Evolutionary conservation across 1,284 basidiomycete genomes (phyloP).

Genomic region (Porogramme epimiltina): DNA sequence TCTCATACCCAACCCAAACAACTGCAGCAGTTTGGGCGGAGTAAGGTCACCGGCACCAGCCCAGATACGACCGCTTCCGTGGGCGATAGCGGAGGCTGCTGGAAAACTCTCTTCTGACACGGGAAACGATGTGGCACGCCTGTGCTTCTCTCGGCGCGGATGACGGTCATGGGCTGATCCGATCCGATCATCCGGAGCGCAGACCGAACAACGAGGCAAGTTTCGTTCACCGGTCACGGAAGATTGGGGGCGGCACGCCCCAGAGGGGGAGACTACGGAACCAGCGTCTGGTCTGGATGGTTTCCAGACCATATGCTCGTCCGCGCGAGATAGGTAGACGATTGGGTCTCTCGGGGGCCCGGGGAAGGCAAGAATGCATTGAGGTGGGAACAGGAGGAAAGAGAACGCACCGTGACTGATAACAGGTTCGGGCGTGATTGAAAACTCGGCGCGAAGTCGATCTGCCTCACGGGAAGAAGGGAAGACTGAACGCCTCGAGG

Average conservation of each 20-base stretch:
- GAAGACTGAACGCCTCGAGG: constrained; percentile 3
- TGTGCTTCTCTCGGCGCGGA: background rate
- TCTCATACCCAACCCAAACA: too few species aligned
- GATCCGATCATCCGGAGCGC: constrained; percentile 17
- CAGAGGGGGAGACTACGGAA: background rate
- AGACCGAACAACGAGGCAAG: constrained; percentile 14
- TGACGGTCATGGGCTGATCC: constrained; percentile 20
- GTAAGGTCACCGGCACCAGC: too few species aligned
- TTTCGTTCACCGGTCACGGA: background rate
- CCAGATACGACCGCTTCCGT: too few species aligned
- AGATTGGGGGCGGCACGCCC: background rate
- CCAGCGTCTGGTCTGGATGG: constrained; percentile 5
- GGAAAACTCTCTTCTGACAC: constrained; percentile 1
- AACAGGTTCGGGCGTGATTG: constrained; percentile 1
- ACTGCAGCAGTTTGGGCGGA: too few species aligned
- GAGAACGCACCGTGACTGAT: constrained; percentile 7
- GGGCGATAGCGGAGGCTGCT: background rate
- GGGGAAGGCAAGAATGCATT: background rate
- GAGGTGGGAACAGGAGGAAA: too few species aligned
- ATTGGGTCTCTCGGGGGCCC: background rate
- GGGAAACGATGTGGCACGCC: background rate
- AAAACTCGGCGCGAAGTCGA: constrained; percentile 1
- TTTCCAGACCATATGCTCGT: background rate
- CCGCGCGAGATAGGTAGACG: background rate
- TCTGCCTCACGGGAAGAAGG: constrained; percentile 1